These are phyloP conservation scores for Skeletonema costatum DNA, from an alignment of 108 stramenopile species.

Conservation along the genomic window DNA sequence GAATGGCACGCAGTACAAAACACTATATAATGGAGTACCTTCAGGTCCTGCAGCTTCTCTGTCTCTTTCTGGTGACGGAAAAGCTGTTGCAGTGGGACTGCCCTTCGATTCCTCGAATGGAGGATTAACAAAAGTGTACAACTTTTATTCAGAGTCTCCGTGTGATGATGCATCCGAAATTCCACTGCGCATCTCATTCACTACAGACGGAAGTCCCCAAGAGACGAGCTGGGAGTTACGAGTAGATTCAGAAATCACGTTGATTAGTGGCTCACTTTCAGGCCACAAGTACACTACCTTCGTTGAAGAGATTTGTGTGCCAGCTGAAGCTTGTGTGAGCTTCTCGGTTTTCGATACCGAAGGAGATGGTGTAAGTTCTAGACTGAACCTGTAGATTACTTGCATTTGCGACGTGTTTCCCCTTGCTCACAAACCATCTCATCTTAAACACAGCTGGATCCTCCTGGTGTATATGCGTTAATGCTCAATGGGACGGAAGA, in stretches of 20 bases:
- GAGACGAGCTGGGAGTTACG: constrained; percentile 10
- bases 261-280: background rate
- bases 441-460: background rate
- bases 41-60: background rate
- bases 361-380: background rate
- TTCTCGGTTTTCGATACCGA: constrained; percentile 1
- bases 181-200: constrained; percentile 9
- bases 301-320: constrained; percentile 14
- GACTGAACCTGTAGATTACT: too few relatives aligned
- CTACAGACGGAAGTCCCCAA: constrained; percentile 7
- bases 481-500: constrained; percentile 12
- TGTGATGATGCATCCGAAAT: background rate
- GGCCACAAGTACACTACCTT: constrained; percentile 12
- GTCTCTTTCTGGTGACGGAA: constrained; percentile 12
- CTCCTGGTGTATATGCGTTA: constrained; percentile 4
- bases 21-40: background rate
- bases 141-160: background rate
- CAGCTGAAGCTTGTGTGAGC: background rate
- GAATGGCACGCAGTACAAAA: constrained; percentile 12
- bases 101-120: constrained; percentile 8
- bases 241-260: background rate
- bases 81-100: constrained; percentile 11
- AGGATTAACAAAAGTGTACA: constrained; percentile 17
- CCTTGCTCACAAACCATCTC: too few relatives aligned
- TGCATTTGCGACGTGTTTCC: too few relatives aligned